Evolutionary conservation across 768 basidiomycete genomes (phyloP), one percentile per base, ranked within the genome.

Genomic region (Rhodosporidiobolus sp.): DNA sequence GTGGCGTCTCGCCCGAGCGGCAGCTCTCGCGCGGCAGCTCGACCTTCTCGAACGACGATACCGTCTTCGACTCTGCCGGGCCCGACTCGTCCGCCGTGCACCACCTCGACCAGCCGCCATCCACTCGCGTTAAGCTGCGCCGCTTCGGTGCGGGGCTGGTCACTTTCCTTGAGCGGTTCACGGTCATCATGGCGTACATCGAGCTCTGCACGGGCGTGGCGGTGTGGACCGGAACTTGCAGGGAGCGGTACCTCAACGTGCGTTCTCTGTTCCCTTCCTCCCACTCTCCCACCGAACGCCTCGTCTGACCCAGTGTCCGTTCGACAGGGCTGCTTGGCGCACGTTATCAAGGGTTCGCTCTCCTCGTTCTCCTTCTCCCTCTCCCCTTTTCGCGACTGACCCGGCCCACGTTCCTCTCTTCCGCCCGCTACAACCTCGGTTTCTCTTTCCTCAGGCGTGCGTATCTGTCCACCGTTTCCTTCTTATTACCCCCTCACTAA

Each of bases 221-320:
- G 19, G 83, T 88, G 14, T 98, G 95, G 80, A 89, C 91, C 2
- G 94, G 94, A 22, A 89, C 90, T 61, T 95, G 94, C 82, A 85
- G 93, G 63, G 86, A 85, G 53, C 86, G 85, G 70, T 92, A 89
- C 78, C 77, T 88, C 65, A 94, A 95, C 77, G 1, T 94, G 90
- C 76, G 83, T 93, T 22, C 24, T 48, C 59, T 17, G 4, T 45
- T 26, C 38, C 14, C 0, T 48, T 16, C 6, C 14, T 38, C 9
- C 0, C 30, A 17, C n/a, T n/a, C 12, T 24, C 8, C 45, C 26
- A 38, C 68, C 28, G 16, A n/a, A 5, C n/a, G n/a, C n/a, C n/a
- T n/a, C n/a, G n/a, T n/a, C 26, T 48, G 14, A 9, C 48, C 45
- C 46, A 52, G 26, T 10, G 4, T 2, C 28, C n/a, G 16, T 48